Evolutionary conservation across 2,329 filamentous ascomycete genomes (phyloP).

Genomic region (Calonectria leucothoes): DNA sequence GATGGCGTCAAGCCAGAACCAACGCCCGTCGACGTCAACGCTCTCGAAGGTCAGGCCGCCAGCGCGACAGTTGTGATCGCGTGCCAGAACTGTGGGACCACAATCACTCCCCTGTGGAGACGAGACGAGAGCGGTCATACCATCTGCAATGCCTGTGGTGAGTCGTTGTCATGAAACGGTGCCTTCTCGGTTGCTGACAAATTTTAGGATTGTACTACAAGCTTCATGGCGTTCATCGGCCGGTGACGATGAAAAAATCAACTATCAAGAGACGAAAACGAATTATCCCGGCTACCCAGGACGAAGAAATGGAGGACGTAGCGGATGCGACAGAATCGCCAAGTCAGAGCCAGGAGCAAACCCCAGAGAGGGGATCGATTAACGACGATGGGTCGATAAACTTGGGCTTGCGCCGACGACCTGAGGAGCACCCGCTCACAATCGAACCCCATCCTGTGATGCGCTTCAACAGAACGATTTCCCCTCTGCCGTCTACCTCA

Average conservation of each 20-base stretch:
- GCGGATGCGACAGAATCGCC: constrained; percentile 56
- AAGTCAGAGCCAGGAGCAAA: constrained; percentile 49
- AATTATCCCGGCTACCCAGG: constrained; percentile 82
- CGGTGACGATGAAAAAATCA: constrained; percentile 98
- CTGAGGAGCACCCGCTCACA: constrained; percentile 57
- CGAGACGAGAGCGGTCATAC: constrained; percentile 94
- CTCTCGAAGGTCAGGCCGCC: constrained; percentile 45
- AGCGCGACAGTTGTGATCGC: constrained; percentile 74
- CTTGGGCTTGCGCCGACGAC: constrained; percentile 65
- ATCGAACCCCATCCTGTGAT: constrained; percentile 59
- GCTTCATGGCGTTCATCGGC: constrained; percentile 91
- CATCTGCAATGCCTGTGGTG: constrained; percentile 98
- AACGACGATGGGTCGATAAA: constrained; percentile 76
- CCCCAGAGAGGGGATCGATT: constrained; percentile 64
- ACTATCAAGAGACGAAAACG: constrained; percentile 97
- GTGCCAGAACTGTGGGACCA: constrained; percentile 97
- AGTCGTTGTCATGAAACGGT: constrained; percentile 48
- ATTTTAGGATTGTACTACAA: constrained; percentile 89
- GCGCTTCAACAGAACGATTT: constrained; percentile 56
- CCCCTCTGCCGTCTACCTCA: constrained; percentile 54
- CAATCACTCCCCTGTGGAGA: constrained; percentile 95
- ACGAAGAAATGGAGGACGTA: constrained; percentile 61
- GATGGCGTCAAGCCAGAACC: constrained; percentile 42
- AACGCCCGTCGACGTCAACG: constrained; percentile 48
- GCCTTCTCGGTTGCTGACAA: constrained; percentile 22